Evolutionary conservation across 1,284 basidiomycete genomes (phyloP).

Genomic region (Cryptococcus floricola): DNA sequence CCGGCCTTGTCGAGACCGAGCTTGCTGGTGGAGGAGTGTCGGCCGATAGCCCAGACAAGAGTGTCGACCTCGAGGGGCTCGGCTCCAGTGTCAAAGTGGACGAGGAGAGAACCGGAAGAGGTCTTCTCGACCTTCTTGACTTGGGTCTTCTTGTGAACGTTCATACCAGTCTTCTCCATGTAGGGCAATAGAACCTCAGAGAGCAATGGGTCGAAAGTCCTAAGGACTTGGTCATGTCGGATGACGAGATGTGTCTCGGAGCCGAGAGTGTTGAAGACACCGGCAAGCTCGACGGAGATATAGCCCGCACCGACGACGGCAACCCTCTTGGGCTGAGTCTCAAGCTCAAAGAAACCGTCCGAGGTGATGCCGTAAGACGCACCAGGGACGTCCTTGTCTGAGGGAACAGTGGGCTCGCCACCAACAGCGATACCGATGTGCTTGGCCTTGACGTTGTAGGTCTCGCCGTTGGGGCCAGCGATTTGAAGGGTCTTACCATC

Average conservation of each 20-base stretch:
- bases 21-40: constrained; percentile 71
- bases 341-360: constrained; percentile 94
- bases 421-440: constrained; percentile 82
- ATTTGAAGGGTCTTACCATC: constrained; percentile 66
- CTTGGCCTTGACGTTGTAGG: constrained; percentile 67
- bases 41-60: constrained; percentile 92
- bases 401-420: constrained; percentile 75
- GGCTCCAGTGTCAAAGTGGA: constrained; percentile 64
- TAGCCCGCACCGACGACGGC: constrained; percentile 95
- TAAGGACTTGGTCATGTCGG: constrained; percentile 80
- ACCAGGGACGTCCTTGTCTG: constrained; percentile 78
- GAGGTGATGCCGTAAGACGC: constrained; percentile 85
- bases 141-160: constrained; percentile 75
- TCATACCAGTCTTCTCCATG: constrained; percentile 89
- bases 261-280: constrained; percentile 80
- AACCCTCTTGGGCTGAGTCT: constrained; percentile 85
- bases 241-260: constrained; percentile 89
- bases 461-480: constrained; percentile 58
- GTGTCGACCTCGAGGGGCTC: constrained; percentile 78
- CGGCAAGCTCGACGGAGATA: constrained; percentile 92
- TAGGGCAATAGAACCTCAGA: constrained; percentile 85
- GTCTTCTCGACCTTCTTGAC: constrained; percentile 71
- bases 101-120: constrained; percentile 60
- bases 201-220: constrained; percentile 86
- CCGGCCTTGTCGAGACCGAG: constrained; percentile 76